These are phyloP conservation scores for Articulospora tetracladia DNA, from an alignment of 495 filamentous ascomycete species.

Conservation along the genomic window DNA sequence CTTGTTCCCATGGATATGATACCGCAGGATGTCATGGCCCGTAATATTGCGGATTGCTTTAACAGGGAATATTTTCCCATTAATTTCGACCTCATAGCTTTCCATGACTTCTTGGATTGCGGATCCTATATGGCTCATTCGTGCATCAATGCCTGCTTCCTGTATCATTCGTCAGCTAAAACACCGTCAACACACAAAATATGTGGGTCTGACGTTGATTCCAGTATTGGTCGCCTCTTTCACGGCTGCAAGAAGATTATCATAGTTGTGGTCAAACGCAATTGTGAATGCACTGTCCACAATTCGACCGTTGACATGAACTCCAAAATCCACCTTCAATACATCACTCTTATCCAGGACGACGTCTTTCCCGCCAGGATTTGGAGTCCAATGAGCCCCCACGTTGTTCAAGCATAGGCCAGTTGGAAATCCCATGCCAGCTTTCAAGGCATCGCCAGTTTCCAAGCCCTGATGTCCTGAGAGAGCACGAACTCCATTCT, in stretches of 20 bases:
- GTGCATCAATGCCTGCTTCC: constrained; percentile 77
- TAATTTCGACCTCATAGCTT: constrained; percentile 78
- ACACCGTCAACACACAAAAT: background rate
- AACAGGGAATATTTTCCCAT: constrained; percentile 71
- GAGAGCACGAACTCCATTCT: constrained; percentile 75
- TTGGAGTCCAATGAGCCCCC: constrained; percentile 85
- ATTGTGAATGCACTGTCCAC: constrained; percentile 92
- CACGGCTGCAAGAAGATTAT: constrained; percentile 75
- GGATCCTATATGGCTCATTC: constrained; percentile 71
- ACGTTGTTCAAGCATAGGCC: constrained; percentile 86
- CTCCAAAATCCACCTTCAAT: constrained; percentile 90
- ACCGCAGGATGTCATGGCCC: constrained; percentile 82
- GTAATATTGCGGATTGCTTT: constrained; percentile 84
- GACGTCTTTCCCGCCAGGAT: constrained; percentile 79
- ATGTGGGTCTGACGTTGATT: constrained; percentile 42
- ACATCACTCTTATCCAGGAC: constrained; percentile 77
- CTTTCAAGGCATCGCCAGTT: constrained; percentile 69
- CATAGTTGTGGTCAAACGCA: constrained; percentile 78
- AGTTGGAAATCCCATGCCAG: constrained; percentile 85
- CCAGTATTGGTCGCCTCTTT: constrained; percentile 88
- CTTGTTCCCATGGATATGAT: constrained; percentile 84
- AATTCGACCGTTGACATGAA: constrained; percentile 85
- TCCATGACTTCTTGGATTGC: constrained; percentile 85
- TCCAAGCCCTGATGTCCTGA: constrained; percentile 75
- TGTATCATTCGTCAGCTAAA: constrained; percentile 19